Conservation (phyloP, 2,329 filamentous ascomycete genomes). For the Apiospora rasikravindrae region DNA sequence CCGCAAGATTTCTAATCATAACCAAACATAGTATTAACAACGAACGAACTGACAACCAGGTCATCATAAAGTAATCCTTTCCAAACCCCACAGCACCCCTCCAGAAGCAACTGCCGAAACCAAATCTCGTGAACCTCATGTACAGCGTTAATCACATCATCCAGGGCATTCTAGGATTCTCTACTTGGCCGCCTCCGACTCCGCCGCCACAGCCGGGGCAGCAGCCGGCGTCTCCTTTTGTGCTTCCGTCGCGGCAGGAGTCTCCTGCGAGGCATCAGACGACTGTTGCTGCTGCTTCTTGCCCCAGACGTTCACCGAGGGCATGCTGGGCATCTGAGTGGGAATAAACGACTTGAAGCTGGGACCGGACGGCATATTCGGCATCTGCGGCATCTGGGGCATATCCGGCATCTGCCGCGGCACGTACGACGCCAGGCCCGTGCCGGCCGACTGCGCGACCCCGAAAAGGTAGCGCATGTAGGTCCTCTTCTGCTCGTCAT, state of each 20-base stretch:
- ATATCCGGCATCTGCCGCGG: constrained; percentile 47
- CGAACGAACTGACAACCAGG: neutral
- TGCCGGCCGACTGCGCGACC: constrained; percentile 55
- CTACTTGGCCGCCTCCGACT: constrained; percentile 1
- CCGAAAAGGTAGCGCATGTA: constrained; percentile 57
- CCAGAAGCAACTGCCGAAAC: neutral
- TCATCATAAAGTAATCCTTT: neutral
- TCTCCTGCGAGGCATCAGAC: constrained; percentile 6
- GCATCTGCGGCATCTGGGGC: constrained; percentile 41
- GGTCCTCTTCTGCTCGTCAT: constrained; percentile 43
- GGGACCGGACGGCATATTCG: constrained; percentile 36
- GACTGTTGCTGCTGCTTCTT: constrained; percentile 16
- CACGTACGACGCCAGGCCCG: constrained; percentile 51
- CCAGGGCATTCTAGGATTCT: neutral
- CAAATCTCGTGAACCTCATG: neutral
- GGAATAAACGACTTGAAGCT: constrained; percentile 41
- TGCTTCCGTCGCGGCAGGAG: constrained; percentile 2
- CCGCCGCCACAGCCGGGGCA: neutral
- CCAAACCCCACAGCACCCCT: too few relatives aligned
- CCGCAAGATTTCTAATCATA: neutral
- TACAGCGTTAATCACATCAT: neutral
- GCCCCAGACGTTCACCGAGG: constrained; percentile 34
- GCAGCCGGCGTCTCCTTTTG: neutral
- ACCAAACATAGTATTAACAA: neutral
- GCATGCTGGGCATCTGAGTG: constrained; percentile 41